Evolutionary conservation across 179 eudicot genomes (phyloP), one percentile per base, ranked within the genome.

Genomic region (Silene noctiflora): DNA sequence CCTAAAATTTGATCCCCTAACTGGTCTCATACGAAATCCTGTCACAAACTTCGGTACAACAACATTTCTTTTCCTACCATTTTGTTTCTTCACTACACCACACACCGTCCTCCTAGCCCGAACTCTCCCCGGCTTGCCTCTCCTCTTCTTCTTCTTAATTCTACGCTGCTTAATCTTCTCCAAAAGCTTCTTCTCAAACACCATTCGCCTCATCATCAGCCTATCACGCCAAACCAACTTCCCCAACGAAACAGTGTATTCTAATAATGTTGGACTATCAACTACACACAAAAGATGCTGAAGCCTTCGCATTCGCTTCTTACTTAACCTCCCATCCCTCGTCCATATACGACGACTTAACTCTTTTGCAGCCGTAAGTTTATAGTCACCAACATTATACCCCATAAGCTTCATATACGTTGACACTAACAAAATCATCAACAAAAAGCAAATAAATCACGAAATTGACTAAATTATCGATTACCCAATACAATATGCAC

Each of bases 341-440:
- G 6, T 73, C 81, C 81, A 78, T 58, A 67, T 19, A 6, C 62
- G 48, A 56, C 69, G 67, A 58, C 9, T 42, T 56, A 78, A 77
- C 31, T 67, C 73, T 69, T 73, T 69, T 3, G 62, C 22, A 42
- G 69, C 33, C n/a, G 25, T n/a, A 19, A 10, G 24, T 56, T 73
- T 56, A 73, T 58, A 73, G 74, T 78, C 77, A 17, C 74, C 76
- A 78, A 48, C 46, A 39, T 39, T 72, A 11, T 64, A 55, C 9
- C 72, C 73, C 77, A 67, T 73, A 35, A 73, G 69, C 74, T 73
- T 73, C 81, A 73, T 78, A 48, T 73, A 75, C 5, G 72, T 67
- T 29, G 68, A 58, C 77, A 78, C 81, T 78, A 77, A 25, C 59
- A 20, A 73, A 64, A 64, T 13, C n/a, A 53, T 65, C 13, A 39